Evolutionary conservation across 2,329 filamentous ascomycete species (phyloP), one percentile per base, ranked within the genome.

Genomic region (Claviceps arundinis): DNA sequence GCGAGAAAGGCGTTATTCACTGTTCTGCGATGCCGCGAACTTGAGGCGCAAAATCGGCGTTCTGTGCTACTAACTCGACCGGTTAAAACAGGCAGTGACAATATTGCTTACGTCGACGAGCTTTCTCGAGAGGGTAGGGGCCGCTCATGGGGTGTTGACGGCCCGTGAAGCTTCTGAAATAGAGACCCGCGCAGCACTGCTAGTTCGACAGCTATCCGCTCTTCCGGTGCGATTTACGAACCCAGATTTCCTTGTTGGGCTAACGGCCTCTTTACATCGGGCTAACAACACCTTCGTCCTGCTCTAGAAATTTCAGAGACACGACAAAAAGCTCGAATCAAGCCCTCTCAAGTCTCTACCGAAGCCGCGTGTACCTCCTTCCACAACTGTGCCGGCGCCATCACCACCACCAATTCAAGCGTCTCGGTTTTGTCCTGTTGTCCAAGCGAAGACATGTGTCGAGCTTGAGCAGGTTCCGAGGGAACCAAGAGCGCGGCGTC

Each of bases 41-140:
- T 11, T 11, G 30, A 11, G 30, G 30, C 9, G 30, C 9, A 11
- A 4, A 34, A 34, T 34, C 9, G 30, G 9, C 30, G 30, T 34
- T 34, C 4, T 34, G 9, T 19, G 42, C 14, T 24, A 16, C 19
- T 24, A 11, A 44, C 19, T 50, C 47, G 41, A 52, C 17, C 34
- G 4, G 6, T n/a, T 34, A 0, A 14, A 37, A 38, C 47, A 64
- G 58, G 48, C 60, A 3, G 53, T 65, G n/a, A 54, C 58, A 9
- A 52, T 50, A 11, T 56, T 66, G n/a, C 57, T 58, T 1, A 56
- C 45, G 37, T 59, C 51, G 47, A 53, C 57, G n/a, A 54, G 37
- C 24, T 60, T 66, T 34, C 57, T 59, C 14, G 52, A 57, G 24
- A 54, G 55, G 53, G 55, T 59, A 37, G 60, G 64, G 9, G 57